Evolutionary conservation across 2,329 filamentous ascomycete genomes (phyloP).

Genomic region (Fonsecaea erecta): DNA sequence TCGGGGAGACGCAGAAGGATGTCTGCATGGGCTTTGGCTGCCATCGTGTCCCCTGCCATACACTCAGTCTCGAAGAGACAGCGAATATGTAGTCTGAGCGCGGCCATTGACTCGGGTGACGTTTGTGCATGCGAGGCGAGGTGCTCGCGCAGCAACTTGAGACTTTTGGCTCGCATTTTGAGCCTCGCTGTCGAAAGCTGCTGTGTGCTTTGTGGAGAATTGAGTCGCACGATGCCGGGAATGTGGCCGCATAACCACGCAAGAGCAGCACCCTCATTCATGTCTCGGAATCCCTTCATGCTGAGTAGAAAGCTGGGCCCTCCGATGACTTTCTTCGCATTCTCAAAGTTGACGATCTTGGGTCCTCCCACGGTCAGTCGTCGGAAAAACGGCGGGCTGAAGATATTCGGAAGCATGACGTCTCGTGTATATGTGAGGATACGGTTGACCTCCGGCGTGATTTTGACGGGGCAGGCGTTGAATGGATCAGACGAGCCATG

Average conservation of each 20-base stretch:
- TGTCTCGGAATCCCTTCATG: conserved; percentile 9
- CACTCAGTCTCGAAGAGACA: conserved; percentile 14
- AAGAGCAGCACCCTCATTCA: conserved; percentile 16
- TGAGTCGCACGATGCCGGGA: not conserved
- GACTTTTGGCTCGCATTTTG: conserved; percentile 15
- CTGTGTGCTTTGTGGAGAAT: not conserved
- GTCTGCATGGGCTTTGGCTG: conserved; percentile 15
- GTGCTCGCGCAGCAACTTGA: conserved; percentile 11
- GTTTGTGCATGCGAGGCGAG: not conserved
- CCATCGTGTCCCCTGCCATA: conserved; percentile 3
- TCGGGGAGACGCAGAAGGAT: conserved; percentile 19
- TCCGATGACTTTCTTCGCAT: conserved; percentile 5
- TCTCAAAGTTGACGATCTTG: conserved; percentile 8
- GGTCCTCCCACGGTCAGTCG: conserved; percentile 9
- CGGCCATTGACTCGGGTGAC: conserved; percentile 1
- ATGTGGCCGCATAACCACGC: conserved; percentile 25
- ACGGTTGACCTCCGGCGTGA: conserved; percentile 22
- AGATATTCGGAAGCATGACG: conserved; percentile 18
- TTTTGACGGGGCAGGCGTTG: conserved; percentile 18
- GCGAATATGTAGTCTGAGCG: conserved; percentile 13
- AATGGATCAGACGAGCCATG: conserved; percentile 23
- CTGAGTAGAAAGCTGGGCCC: conserved; percentile 4
- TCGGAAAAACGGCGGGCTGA: conserved; percentile 13
- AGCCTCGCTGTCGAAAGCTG: conserved; percentile 9
- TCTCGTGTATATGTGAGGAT: conserved; percentile 16